Evolutionary conservation across 2,329 filamentous ascomycete genomes (phyloP), one percentile per base, ranked within the genome.

Genomic region (Didymella segeticola): DNA sequence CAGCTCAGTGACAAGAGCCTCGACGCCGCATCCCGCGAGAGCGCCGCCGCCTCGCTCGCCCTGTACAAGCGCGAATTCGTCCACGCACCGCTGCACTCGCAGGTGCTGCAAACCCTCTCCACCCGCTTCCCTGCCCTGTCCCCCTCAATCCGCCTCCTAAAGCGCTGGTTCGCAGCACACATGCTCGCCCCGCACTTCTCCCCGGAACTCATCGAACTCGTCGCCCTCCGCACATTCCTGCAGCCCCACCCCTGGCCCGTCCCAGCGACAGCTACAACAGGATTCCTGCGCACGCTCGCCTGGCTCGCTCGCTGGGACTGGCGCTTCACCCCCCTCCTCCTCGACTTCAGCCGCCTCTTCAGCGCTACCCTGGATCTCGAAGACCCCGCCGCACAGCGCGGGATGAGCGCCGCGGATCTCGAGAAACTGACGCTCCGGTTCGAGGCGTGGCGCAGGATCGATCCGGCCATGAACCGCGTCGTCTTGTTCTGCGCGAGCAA

Each of bases 261-360:
- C 0, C 93, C 96, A 0, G 89, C 89, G 0, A 93, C 88, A 63
- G 81, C 88, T 9, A 86, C 87, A 64, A 88, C 89, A 0, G 95
- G 90, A 4, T 93, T 99, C 69, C 76, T 96, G 23, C 86, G 93
- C 19, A 90, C 90, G 1, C 79, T 99, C 1, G 79, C 88, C 26
- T 89, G 93, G 72, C 80, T 99, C 12, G 86, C 92, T 1, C 83
- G 86, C 34, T 99, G 95, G 92, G 91, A 98, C 72, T 99, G 95
- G 95, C 86, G 90, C 23, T 81, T 87, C 7, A 88, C 92, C 47
- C 89, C 95, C 1, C 80, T 98, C 26, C 81, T 96, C 27, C 82
- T 97, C 22, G 91, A 97, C 72, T 83, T 91, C 22, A 83, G 86
- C 20, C 62, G 64, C 14, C 60, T 57, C 2, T 65, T 65, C 33